Evolutionary conservation across 1,139 yeast genomes (phyloP), one percentile per base, ranked within the genome.

Genomic region (Hansenula sp.): DNA sequence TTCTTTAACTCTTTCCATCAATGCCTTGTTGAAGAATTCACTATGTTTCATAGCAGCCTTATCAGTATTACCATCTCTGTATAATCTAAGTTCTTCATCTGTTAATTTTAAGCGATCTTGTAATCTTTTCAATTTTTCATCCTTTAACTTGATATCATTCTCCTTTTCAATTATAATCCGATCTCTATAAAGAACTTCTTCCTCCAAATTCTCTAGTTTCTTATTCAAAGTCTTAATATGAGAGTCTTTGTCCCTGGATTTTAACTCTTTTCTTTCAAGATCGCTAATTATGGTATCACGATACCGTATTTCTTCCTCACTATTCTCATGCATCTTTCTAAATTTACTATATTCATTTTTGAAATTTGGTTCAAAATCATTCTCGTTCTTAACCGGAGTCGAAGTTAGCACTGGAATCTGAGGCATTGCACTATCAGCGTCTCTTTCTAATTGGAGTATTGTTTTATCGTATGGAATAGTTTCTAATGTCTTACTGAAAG

Each of bases 151-250:
- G 38, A 58, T 41, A 19, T 50, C 53, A 6, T 47, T 35, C 14
- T 60, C 59, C 38, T 52, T 59, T 10, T 53, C 51, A 3, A 51
- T 35, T 3, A 61, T 55, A 10, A 60, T 40, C 28, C 50, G 47
- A 37, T 61, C 65, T 38, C 59, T 52, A 37, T 52, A 53, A 1
- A 44, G 22, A 6, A 58, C 45, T 34, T 58, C 62, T 11, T 54
- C 58, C 27, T 57, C 56, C 38, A 51, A 34, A 9, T 46, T 43
- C 14, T 37, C 36, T 21, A 53, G 41, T 7, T 40, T 37, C 2
- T 34, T 41, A 9, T 39, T 22, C 14, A 46, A 24, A 3, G 41
- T 36, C 13, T 37, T 36, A 4, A 49, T 19, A 6, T 41, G 37
- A 11, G 22, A 28, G 10, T 41, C 42, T 19, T 44, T 42, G 34